These are phyloP conservation scores for Fusarium goolgardi DNA, from an alignment of 2,329 filamentous ascomycete species.

Conservation along the genomic window DNA sequence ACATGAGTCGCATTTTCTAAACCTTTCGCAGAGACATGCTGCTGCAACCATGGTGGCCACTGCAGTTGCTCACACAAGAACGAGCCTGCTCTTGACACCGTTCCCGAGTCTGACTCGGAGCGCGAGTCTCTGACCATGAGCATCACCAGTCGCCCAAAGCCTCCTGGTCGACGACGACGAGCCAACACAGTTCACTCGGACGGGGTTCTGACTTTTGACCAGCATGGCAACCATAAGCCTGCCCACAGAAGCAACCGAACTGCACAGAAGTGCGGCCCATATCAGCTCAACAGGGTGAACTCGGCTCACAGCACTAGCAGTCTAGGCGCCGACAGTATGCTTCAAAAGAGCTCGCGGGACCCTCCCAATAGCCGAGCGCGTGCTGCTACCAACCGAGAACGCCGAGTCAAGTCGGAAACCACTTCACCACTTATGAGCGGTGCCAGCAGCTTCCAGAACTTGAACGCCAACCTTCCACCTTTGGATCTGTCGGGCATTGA, in stretches of 20 bases:
- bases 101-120: slow-evolving; percentile 72
- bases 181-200: slow-evolving; percentile 73
- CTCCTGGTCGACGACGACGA: slow-evolving; percentile 62
- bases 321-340: slow-evolving; percentile 57
- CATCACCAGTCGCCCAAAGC: slow-evolving; percentile 54
- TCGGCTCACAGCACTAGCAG: slow-evolving; percentile 66
- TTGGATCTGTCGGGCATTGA: slow-evolving; percentile 69
- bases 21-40: slow-evolving; percentile 68
- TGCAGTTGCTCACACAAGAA: slow-evolving; percentile 75
- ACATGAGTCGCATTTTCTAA: slow-evolving; percentile 32
- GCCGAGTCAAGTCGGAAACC: slow-evolving; percentile 70
- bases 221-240: slow-evolving; percentile 73
- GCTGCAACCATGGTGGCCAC: slow-evolving; percentile 75
- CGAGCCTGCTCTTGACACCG: slow-evolving; percentile 69
- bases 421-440: slow-evolving; percentile 67
- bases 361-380: slow-evolving; percentile 52
- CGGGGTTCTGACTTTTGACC: slow-evolving; percentile 68
- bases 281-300: slow-evolving; percentile 69
- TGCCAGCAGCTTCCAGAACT: slow-evolving; percentile 62
- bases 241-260: slow-evolving; percentile 70
- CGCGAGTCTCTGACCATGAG: slow-evolving; percentile 52
- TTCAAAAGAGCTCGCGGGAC: slow-evolving; percentile 54
- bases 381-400: slow-evolving; percentile 57
- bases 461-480: slow-evolving; percentile 65
- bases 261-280: slow-evolving; percentile 71